A percentile compares a stretch with the other conserved stretches of the same genome.
Evolutionary conservation across 83 land plant genomes (phyloP).

Genomic region (Picea abies): DNA sequence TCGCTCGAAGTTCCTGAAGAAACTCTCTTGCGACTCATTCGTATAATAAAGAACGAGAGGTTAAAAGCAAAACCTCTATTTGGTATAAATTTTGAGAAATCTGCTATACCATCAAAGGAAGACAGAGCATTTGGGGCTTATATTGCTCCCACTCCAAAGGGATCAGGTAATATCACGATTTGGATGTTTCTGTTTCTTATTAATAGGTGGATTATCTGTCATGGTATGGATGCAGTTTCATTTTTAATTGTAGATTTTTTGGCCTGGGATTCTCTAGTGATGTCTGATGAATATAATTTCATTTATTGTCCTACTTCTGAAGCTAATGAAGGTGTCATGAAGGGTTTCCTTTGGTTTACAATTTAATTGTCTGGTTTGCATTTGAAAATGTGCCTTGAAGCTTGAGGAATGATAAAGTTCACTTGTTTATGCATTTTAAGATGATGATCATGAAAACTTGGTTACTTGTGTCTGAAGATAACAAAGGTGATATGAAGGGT

Average conservation of each 20-base stretch:
- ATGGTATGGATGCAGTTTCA: too few relatives aligned
- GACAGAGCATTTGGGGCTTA: conserved; percentile 65
- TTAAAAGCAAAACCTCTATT: conserved; percentile 86
- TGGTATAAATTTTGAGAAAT: conserved; percentile 54
- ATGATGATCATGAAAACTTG: too few relatives aligned
- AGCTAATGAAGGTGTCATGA: too few relatives aligned
- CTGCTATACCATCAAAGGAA: conserved; percentile 43
- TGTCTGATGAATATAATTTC: not conserved
- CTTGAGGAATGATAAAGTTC: too few relatives aligned
- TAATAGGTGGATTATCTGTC: too few relatives aligned
- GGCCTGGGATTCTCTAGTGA: not conserved
- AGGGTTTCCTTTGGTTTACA: too few relatives aligned
- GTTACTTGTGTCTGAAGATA: too few relatives aligned
- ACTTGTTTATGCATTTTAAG: too few relatives aligned
- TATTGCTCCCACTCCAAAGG: conserved; percentile 31
- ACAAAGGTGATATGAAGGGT: too few relatives aligned
- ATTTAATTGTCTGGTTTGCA: too few relatives aligned
- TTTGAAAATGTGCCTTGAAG: too few relatives aligned
- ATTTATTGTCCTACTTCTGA: not conserved
- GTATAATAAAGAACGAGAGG: conserved; percentile 67
- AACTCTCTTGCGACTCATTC: conserved; percentile 65
- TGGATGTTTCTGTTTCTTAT: too few relatives aligned
- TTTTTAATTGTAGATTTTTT: not conserved
- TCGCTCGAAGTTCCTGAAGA: conserved; percentile 72
- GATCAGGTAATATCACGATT: conserved; percentile 28